Evolutionary conservation across 2,329 filamentous ascomycete species (phyloP), one percentile per base, ranked within the genome.

Genomic region (Epichloe brachyelytri): DNA sequence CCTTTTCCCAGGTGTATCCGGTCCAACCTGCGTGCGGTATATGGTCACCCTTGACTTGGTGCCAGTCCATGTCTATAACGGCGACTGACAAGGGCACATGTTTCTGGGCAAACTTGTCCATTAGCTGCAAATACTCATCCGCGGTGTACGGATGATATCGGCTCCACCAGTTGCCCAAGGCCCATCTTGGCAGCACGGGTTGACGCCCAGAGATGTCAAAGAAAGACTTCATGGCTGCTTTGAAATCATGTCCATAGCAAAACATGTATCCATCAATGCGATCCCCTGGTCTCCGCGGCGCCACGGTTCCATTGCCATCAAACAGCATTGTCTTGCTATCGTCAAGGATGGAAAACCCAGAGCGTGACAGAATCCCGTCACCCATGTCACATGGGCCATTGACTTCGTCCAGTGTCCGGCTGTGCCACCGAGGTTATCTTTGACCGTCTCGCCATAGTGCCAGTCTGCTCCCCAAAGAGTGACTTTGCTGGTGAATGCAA

Each of bases 51-150:
- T 71, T 62, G 1, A 80, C 77, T 45, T 74, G 60, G 63, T 83
- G 80, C 80, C 79, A 83, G 60, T 82, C 80, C 79, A 83, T 83
- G 57, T 83, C 80, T 4, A 83, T 63, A 0, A 82, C 78, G 2
- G 74, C 78, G 5, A 82, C 78, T 8, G 72, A 76, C 40, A 83
- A 64, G 0, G 80, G 80, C 8, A 83, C 72, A 0, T 69, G 61
- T 19, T 75, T 64, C 11, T 64, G 61, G 7, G 66, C 62, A 56
- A 83, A 82, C 49, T 71, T 69, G 51, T 81, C 76, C 70, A 83
- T 77, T 6, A 83, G 65, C 10, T 64, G 61, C 3, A 82, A 52
- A 57, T 82, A 83, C 55, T 80, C 76, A 2, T 73, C 65, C 34
- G 71, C 70, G 0, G 66, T 68, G 58, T 82, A 83, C 2, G 70